phyloP scores from a whole-genome alignment of 1,284 basidiomycete species.

The Sanghuangporus sanghuang region DNA sequence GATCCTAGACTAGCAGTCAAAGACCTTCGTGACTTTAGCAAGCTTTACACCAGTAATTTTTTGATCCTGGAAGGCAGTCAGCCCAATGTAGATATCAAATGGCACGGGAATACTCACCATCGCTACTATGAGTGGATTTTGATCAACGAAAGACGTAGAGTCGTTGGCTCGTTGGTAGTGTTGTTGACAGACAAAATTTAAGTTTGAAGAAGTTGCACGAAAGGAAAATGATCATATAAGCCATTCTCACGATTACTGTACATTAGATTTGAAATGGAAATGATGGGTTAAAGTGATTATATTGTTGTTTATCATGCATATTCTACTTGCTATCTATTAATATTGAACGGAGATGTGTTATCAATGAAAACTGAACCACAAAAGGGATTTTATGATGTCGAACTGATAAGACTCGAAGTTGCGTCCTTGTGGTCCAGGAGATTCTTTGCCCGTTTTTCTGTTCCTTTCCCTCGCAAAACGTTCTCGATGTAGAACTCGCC shows the following conservation, averaged over 20 bases:
- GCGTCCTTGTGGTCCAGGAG: constrained; percentile 26
- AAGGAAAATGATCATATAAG: background rate
- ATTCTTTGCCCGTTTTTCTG: constrained; percentile 36
- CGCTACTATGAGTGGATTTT: background rate
- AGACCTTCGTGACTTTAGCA: constrained; percentile 92
- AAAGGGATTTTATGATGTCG: background rate
- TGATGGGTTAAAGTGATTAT: background rate
- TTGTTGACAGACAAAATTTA: constrained; percentile 12
- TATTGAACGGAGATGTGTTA: background rate
- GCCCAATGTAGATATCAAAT: background rate
- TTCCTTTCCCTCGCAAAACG: constrained; percentile 61
- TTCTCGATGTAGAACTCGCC: constrained; percentile 93
- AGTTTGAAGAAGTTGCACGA: background rate
- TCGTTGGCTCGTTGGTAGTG: background rate
- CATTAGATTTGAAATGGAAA: background rate
- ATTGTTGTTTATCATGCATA: background rate
- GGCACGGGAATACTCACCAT: background rate
- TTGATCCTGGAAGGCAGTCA: constrained; percentile 48
- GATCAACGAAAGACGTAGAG: background rate
- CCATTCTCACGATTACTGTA: constrained; percentile 1
- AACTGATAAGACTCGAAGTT: background rate
- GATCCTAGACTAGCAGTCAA: background rate
- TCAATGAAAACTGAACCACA: background rate
- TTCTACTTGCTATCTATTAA: background rate
- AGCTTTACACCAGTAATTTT: constrained; percentile 83